Base-by-base conservation (phyloP, 768 basidiomycete genomes). In the Collybia sp. region DNA sequence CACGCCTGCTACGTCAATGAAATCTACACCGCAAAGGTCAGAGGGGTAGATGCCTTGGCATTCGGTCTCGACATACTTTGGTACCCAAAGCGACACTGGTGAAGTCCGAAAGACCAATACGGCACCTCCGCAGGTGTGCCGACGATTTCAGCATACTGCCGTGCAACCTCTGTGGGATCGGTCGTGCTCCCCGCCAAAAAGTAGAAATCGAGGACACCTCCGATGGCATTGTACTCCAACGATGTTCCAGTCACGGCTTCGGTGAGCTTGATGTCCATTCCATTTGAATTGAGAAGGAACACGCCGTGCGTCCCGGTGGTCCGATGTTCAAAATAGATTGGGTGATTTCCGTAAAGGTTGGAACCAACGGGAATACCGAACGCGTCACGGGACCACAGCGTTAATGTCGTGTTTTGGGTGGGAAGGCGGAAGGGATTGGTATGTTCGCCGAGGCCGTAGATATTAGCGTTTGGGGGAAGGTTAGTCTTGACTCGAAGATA, bases 391-490 rank as follows among this genome's bases (percentile, higher is more conserved):
- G 77, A 77, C 84, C 85, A 87, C 10, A 86, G 49, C 1, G 76
- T 77, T 12, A 73, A 58, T 0, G 71, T 74, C 13, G 70, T 71
- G 50, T 76, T 73, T 46, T 68, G 61, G 0, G 70, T 63, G 8
- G 70, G 60, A 19, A 87, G 75, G 13, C 75, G 78, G 73, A 87
- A 86, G 0, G 75, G 55, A 48, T 85, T 74, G 4, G 80, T 79
- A 58, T 85, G 82, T 53, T 85, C 85, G n/a, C 88, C 87, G 9
- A 89, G 71, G 2, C 88, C 88, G 57, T 87, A 88, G 45, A 89
- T 75, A 60, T 88, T 88, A 19, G 87, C 76, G 35, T 75, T 60
- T 2, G 59, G 44, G 0, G 85, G 82, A 0, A 90, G 61, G 38
- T 57, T 59, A 13, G 84, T 85, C 58, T 85, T 82, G 51, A 90